Evolutionary conservation across 306 rosid genomes (phyloP).

Genomic region (Rosa persica): DNA sequence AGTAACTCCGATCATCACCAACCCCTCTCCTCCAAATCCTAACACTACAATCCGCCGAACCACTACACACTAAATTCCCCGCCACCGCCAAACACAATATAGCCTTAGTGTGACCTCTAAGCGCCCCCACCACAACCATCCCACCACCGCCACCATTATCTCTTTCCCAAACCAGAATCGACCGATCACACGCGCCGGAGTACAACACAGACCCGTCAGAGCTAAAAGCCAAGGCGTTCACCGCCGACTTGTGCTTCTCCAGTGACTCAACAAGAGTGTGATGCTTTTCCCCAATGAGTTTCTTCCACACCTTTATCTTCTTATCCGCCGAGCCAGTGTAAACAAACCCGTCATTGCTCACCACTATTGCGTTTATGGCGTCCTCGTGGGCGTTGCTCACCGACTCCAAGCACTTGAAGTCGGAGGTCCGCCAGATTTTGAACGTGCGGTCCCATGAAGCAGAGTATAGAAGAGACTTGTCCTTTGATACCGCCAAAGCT

Average conservation of each 20-base stretch:
- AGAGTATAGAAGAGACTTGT: constrained; percentile 54
- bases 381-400: constrained; percentile 64
- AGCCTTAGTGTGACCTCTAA: constrained; percentile 65
- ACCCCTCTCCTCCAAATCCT: constrained; percentile 68
- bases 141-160: background rate
- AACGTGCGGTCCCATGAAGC: constrained; percentile 77
- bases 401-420: constrained; percentile 63
- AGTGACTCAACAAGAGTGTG: constrained; percentile 28
- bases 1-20: constrained; percentile 31
- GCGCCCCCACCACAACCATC: constrained; percentile 60
- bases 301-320: constrained; percentile 64
- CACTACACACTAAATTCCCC: constrained; percentile 66
- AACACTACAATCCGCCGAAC: constrained; percentile 63
- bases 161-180: constrained; percentile 66
- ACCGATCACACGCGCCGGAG: constrained; percentile 78
- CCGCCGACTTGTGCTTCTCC: constrained; percentile 70
- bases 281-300: background rate
- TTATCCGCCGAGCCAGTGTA: constrained; percentile 70
- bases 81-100: constrained; percentile 59
- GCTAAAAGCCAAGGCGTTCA: constrained; percentile 64
- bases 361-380: constrained; percentile 57
- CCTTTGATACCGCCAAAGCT: constrained; percentile 48
- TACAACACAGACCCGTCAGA: constrained; percentile 48
- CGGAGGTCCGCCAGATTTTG: constrained; percentile 63
- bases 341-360: constrained; percentile 45